These are phyloP conservation scores for Leccinum subgranulosum DNA, from an alignment of 768 basidiomycete genomes.

Conservation along the genomic window DNA sequence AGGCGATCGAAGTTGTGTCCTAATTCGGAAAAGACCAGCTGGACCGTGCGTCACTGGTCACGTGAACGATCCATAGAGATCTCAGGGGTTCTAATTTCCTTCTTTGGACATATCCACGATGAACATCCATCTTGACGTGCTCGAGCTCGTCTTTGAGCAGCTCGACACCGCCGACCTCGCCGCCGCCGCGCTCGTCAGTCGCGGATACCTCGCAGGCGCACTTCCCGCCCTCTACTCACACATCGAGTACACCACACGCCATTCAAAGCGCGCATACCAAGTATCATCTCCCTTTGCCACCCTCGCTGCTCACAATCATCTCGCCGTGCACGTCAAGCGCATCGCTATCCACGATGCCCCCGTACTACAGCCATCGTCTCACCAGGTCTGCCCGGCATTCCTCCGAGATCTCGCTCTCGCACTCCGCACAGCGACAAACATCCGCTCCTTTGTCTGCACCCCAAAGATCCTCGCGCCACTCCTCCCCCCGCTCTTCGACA, in stretches of 20 bases:
- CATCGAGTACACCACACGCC: constrained; percentile 50
- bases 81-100: constrained; percentile 7
- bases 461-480: constrained; percentile 46
- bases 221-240: constrained; percentile 60
- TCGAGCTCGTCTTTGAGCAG: constrained; percentile 61
- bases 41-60: constrained; percentile 22
- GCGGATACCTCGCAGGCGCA: constrained; percentile 60
- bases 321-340: constrained; percentile 56
- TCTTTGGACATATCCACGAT: constrained; percentile 36
- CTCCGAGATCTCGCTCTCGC: constrained; percentile 50
- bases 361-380: constrained; percentile 29
- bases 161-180: constrained; percentile 54
- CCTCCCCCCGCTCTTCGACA: constrained; percentile 43
- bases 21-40: constrained; percentile 11
- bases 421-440: constrained; percentile 47
- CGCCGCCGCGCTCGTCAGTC: constrained; percentile 60
- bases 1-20: constrained; percentile 17
- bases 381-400: constrained; percentile 42
- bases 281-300: constrained; percentile 60
- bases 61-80: constrained; percentile 7
- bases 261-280: constrained; percentile 52
- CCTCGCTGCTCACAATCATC: constrained; percentile 47
- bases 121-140: constrained; percentile 68
- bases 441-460: constrained; percentile 57
- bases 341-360: constrained; percentile 57